Evolutionary conservation across 768 basidiomycete species (phyloP).

Genomic region (Leccinum rimulosum): DNA sequence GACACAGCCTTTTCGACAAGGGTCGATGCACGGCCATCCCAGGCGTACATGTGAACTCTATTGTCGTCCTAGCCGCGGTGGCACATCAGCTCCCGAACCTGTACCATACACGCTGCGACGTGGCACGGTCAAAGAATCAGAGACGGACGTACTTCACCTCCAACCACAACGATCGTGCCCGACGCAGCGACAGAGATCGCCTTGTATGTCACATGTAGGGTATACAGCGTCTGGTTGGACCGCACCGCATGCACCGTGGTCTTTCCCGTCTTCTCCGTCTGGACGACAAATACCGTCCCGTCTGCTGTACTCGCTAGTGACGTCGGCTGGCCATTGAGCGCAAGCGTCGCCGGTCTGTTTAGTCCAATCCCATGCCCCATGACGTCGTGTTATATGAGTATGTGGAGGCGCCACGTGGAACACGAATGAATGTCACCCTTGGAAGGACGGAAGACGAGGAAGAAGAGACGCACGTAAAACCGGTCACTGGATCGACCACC

Average conservation of each 20-base stretch:
- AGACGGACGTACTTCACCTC: slow-evolving; percentile 58
- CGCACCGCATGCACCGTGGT: slow-evolving; percentile 59
- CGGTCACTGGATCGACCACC: slow-evolving; percentile 49
- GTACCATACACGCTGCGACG: not conserved
- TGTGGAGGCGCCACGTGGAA: not conserved
- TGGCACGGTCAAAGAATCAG: not conserved
- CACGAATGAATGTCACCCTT: not conserved
- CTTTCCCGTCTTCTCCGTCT: slow-evolving; percentile 44
- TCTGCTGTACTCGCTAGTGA: slow-evolving; percentile 58
- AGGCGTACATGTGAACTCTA: slow-evolving; percentile 71
- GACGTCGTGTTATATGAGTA: not conserved
- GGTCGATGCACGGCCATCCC: slow-evolving; percentile 54
- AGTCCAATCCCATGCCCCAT: not conserved
- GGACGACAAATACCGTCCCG: slow-evolving; percentile 57
- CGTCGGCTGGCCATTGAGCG: slow-evolving; percentile 65
- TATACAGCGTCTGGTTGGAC: slow-evolving; percentile 64
- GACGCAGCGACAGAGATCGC: slow-evolving; percentile 58
- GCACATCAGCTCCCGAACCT: not conserved
- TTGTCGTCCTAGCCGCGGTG: slow-evolving; percentile 48
- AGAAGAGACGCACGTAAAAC: slow-evolving; percentile 28
- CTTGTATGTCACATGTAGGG: slow-evolving; percentile 48
- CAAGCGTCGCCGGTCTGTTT: slow-evolving; percentile 48
- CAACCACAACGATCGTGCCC: slow-evolving; percentile 60
- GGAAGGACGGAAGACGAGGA: not conserved
- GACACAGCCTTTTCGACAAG: slow-evolving; percentile 56